Conservation (phyloP, 164 flowering plant genomes). For the Euptelea pleiosperma region DNA sequence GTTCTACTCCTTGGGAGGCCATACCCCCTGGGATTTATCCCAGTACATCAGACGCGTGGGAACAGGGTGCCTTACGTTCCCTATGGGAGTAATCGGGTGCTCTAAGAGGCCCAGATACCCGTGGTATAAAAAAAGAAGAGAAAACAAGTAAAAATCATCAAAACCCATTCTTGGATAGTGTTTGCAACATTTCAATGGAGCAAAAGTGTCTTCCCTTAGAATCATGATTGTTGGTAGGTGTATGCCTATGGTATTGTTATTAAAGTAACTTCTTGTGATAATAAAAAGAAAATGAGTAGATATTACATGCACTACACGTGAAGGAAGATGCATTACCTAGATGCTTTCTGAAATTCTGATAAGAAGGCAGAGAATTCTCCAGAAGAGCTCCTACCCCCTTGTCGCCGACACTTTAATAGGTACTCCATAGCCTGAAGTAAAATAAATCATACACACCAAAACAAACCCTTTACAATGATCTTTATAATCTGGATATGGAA, state of each 20-base stretch:
- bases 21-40: no score
- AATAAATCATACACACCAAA: slow-evolving; percentile 3
- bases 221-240: background rate
- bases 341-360: slow-evolving; percentile 80
- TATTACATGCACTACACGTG: background rate
- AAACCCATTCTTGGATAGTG: no score
- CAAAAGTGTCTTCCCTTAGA: background rate
- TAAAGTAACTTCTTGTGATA: background rate
- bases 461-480: background rate
- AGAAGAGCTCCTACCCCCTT: slow-evolving; percentile 70
- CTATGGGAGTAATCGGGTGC: no score
- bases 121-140: no score
- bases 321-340: slow-evolving; percentile 49
- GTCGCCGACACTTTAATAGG: slow-evolving; percentile 51
- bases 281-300: background rate
- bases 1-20: no score
- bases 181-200: no score
- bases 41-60: no score
- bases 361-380: slow-evolving; percentile 59
- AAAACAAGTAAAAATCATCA: no score
- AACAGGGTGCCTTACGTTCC: no score
- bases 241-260: background rate
- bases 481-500: background rate
- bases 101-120: no score
- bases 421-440: slow-evolving; percentile 87